Percentiles rank a stretch among this genome's conserved stretches.
These are phyloP conservation scores for Codiaeum variegatum DNA, from an alignment of 441 rosid species.

Conservation along the genomic window DNA sequence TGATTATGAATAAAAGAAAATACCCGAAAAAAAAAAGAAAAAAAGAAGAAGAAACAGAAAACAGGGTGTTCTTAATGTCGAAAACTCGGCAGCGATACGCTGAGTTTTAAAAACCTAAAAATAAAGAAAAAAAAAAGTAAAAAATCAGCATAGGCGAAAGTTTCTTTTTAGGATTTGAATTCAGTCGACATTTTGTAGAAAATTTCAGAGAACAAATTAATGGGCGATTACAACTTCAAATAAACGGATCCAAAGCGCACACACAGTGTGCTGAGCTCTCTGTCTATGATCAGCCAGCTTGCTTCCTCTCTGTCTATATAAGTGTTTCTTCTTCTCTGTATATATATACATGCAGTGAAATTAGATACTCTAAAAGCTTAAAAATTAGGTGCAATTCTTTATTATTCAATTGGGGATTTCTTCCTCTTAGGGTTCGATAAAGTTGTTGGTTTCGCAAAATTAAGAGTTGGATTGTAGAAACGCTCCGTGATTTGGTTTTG, in stretches of 20 bases:
- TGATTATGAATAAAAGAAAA: too few species aligned
- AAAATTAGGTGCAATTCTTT: neutral
- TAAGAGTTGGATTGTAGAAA: slow-evolving; percentile 5
- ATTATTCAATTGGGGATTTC: neutral
- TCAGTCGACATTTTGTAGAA: neutral
- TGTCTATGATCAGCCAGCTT: neutral
- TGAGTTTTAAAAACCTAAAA: neutral
- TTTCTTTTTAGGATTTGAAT: neutral
- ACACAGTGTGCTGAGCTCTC: neutral
- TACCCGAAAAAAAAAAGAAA: too few species aligned
- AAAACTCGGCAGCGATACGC: neutral
- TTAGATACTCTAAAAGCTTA: neutral
- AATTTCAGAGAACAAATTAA: neutral
- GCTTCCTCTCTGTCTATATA: neutral
- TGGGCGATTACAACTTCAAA: neutral
- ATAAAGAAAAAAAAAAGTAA: neutral
- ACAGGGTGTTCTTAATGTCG: too few species aligned
- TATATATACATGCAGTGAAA: neutral
- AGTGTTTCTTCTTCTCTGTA: too few species aligned
- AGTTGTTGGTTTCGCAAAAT: neutral
- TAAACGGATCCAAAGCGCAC: neutral
- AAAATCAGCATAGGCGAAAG: too few species aligned
- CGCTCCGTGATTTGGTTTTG: neutral
- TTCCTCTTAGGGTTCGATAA: neutral
- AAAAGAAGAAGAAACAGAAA: too few species aligned